Percentiles rank a stretch among this genome's conserved stretches.
phyloP scores from a whole-genome alignment of 768 basidiomycete genomes.

The Podaxis sp. region DNA sequence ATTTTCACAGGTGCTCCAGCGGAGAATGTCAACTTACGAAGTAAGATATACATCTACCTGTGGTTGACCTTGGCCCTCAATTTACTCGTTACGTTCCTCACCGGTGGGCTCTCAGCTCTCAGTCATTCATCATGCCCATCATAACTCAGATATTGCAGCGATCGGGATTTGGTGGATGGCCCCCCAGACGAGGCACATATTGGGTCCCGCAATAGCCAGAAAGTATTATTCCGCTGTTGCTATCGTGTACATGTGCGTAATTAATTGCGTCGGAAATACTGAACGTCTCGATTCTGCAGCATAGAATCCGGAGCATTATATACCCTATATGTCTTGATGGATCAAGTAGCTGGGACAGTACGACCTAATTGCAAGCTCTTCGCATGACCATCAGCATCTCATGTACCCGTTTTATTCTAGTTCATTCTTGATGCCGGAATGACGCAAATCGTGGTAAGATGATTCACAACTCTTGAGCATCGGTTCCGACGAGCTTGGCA shows the following conservation, averaged over 20 bases:
- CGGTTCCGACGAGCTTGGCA: not conserved
- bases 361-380: not conserved
- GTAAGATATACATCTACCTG: slow-evolving; percentile 27
- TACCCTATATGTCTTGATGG: slow-evolving; percentile 17
- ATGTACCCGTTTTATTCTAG: not conserved
- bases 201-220: slow-evolving; percentile 23
- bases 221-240: slow-evolving; percentile 29
- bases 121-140: not conserved
- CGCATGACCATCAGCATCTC: not conserved
- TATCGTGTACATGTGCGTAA: slow-evolving; percentile 26
- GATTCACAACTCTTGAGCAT: not conserved
- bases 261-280: not conserved
- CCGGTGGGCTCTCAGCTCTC: slow-evolving; percentile 21
- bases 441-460: slow-evolving; percentile 17
- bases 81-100: slow-evolving; percentile 28
- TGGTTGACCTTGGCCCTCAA: slow-evolving; percentile 30
- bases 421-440: slow-evolving; percentile 21
- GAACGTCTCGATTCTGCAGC: slow-evolving; percentile 14
- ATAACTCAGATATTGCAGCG: slow-evolving; percentile 16
- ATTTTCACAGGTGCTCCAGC: slow-evolving; percentile 12
- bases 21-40: slow-evolving; percentile 1
- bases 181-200: slow-evolving; percentile 19
- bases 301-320: slow-evolving; percentile 36
- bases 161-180: slow-evolving; percentile 33
- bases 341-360: not conserved